Evolutionary conservation across 1,139 yeast species (phyloP).

Genomic region (Meyerozyma athensensis): DNA sequence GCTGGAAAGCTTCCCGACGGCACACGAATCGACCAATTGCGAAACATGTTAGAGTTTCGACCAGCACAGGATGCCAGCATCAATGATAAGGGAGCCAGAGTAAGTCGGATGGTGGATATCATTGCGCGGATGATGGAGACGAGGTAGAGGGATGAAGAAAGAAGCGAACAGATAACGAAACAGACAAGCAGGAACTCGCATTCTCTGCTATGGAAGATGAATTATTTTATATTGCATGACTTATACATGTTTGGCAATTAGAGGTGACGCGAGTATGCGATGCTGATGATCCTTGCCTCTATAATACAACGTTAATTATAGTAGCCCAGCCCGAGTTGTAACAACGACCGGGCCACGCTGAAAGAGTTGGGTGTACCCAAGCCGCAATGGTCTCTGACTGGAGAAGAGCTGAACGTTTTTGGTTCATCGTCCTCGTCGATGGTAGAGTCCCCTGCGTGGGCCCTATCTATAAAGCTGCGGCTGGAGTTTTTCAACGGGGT

Average conservation of each 20-base stretch:
- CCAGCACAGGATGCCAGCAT: conserved; percentile 11
- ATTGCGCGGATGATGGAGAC: neutral
- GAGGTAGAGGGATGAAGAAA: neutral
- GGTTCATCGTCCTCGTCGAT: conserved; percentile 32
- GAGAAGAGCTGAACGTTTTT: conserved; percentile 19
- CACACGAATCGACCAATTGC: conserved; percentile 31
- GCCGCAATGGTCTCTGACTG: conserved; percentile 24
- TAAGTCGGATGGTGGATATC: neutral
- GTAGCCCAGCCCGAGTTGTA: conserved; percentile 34
- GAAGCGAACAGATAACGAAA: neutral
- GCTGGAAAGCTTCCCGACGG: conserved; percentile 26
- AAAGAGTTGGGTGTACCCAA: conserved; percentile 49
- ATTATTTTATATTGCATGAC: no score
- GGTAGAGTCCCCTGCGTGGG: conserved; percentile 29
- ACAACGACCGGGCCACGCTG: conserved; percentile 44
- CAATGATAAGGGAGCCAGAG: conserved; percentile 15
- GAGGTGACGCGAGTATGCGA: neutral
- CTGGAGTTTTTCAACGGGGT: conserved; percentile 38
- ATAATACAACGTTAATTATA: conserved; percentile 7
- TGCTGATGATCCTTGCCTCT: neutral
- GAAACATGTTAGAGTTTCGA: conserved; percentile 15
- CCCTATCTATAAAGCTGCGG: conserved; percentile 8
- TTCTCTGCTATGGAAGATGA: no score
- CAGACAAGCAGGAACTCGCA: no score
- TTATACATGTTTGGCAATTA: neutral